Conservation (phyloP, 495 filamentous ascomycete genomes). For the Hypoxylon rickii region DNA sequence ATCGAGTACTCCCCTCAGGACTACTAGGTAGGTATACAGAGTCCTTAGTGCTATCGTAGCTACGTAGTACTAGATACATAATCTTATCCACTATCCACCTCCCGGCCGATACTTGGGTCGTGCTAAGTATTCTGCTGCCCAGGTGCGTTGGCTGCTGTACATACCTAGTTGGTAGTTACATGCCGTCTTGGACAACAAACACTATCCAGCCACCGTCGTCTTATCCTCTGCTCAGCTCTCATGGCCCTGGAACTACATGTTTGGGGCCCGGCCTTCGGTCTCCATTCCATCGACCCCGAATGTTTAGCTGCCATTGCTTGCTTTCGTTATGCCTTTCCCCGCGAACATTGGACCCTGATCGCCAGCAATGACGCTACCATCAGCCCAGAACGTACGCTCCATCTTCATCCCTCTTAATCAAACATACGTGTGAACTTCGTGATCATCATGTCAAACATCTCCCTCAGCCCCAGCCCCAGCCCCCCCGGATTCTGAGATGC, state of each 20-base stretch:
- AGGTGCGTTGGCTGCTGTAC: too few relatives aligned
- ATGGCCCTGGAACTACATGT: slow-evolving; percentile 83
- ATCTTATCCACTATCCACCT: too few relatives aligned
- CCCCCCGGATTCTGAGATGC: slow-evolving; percentile 6
- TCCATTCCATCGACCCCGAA: slow-evolving; percentile 90
- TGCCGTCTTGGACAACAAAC: background rate
- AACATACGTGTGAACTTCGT: slow-evolving; percentile 14
- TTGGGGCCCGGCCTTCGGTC: slow-evolving; percentile 85
- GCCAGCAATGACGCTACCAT: slow-evolving; percentile 74
- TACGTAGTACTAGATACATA: too few relatives aligned
- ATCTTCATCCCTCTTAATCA: slow-evolving; percentile 19
- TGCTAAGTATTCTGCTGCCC: too few relatives aligned
- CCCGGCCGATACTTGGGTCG: too few relatives aligned
- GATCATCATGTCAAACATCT: slow-evolving; percentile 25
- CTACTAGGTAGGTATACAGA: too few relatives aligned
- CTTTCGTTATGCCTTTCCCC: slow-evolving; percentile 60
- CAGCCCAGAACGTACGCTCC: slow-evolving; percentile 69
- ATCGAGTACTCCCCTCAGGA: too few relatives aligned
- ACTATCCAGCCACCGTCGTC: background rate
- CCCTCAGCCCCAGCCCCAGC: too few relatives aligned
- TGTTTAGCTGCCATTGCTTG: slow-evolving; percentile 80
- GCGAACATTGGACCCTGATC: slow-evolving; percentile 72
- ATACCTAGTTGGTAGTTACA: too few relatives aligned
- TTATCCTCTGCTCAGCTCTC: background rate
- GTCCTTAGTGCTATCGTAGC: too few relatives aligned